A percentile compares a stretch with the other conserved stretches of the same genome.
Evolutionary conservation across 75 land plant species (phyloP).

Genomic region (Pinus albicaulis): DNA sequence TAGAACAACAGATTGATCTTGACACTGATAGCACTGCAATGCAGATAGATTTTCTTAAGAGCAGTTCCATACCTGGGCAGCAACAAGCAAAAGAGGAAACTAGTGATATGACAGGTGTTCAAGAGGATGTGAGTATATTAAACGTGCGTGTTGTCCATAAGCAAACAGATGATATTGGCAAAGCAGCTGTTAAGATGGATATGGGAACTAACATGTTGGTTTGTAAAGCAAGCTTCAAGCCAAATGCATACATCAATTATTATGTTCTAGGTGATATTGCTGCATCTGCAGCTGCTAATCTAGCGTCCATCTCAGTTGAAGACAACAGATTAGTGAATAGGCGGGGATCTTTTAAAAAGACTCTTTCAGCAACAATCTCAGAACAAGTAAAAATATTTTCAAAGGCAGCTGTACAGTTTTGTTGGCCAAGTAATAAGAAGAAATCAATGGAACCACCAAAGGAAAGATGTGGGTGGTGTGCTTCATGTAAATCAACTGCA

Average conservation of each 20-base stretch:
- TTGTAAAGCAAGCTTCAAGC: conserved; percentile 18
- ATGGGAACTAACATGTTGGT: neutral
- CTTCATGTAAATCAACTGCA: conserved; percentile 44
- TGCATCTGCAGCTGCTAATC: conserved; percentile 82
- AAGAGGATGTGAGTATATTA: neutral
- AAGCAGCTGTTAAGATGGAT: neutral
- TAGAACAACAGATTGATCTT: neutral
- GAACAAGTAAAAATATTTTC: conserved; percentile 81
- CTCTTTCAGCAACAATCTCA: conserved; percentile 26
- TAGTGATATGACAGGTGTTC: neutral
- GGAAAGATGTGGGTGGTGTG: conserved; percentile 97
- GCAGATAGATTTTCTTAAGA: neutral
- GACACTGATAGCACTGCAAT: neutral
- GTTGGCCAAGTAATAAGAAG: conserved; percentile 83
- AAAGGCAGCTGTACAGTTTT: conserved; percentile 48
- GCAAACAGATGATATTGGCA: neutral
- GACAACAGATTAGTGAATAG: conserved; percentile 22
- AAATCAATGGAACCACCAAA: conserved; percentile 68
- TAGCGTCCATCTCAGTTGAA: conserved; percentile 53
- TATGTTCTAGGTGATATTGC: conserved; percentile 85
- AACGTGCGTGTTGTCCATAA: neutral
- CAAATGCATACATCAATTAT: conserved; percentile 54
- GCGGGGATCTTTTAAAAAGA: conserved; percentile 24
- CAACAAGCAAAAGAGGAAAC: neutral
- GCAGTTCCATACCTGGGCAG: neutral